Percentiles rank a stretch among this genome's conserved stretches.
Conservation (phyloP, 805 yeast species). For the Danielia oregonensis region DNA sequence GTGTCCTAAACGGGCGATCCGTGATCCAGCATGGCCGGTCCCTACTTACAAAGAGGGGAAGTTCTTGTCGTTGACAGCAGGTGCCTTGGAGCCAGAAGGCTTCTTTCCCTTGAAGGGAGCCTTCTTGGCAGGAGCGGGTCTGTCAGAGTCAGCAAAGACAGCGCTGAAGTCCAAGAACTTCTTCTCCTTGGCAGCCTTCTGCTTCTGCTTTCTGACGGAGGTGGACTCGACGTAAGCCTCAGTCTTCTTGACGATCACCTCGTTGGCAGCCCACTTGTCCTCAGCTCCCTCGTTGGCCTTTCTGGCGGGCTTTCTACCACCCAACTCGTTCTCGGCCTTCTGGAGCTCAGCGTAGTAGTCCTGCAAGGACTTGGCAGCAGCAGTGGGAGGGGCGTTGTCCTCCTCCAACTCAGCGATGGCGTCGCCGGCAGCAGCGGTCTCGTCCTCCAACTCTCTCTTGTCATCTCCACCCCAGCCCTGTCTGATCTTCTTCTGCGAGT, state of each 20-base stretch:
- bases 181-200: constrained; percentile 82
- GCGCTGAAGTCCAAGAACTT: constrained; percentile 71
- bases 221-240: constrained; percentile 59
- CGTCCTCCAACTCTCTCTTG: constrained; percentile 63
- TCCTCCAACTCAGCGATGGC: constrained; percentile 40
- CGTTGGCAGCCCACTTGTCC: constrained; percentile 50
- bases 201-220: constrained; percentile 61
- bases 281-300: constrained; percentile 58
- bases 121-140: constrained; percentile 16
- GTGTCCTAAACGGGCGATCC: too few relatives aligned
- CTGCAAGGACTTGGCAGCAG: constrained; percentile 68
- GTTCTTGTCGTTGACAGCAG: constrained; percentile 54
- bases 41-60: constrained; percentile 60
- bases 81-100: constrained; percentile 21
- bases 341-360: constrained; percentile 77
- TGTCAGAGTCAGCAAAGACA: constrained; percentile 58
- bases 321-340: constrained; percentile 41
- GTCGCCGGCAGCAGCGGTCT: constrained; percentile 43
- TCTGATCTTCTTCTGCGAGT: constrained; percentile 77
- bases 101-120: constrained; percentile 22
- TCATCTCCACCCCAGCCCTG: constrained; percentile 87
- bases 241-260: constrained; percentile 57
- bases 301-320: constrained; percentile 35
- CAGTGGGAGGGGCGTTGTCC: constrained; percentile 42
- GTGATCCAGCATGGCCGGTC: too few relatives aligned